Evolutionary conservation across 345 rosid genomes (phyloP).

Genomic region (Salix purpurea): DNA sequence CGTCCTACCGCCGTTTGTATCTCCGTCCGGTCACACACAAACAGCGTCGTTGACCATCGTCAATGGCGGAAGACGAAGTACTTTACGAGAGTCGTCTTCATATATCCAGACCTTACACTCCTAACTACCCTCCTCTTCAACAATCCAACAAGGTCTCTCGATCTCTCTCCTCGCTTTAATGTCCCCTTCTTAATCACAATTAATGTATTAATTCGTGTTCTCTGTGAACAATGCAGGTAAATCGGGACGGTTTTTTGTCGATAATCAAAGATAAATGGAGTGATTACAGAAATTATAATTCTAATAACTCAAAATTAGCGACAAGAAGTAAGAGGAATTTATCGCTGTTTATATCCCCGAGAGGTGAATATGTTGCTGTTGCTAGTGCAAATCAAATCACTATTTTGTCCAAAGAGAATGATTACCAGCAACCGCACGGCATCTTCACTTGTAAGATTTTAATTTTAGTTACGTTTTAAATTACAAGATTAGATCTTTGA

Average conservation of each 20-base stretch:
- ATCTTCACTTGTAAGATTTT: conserved; percentile 50
- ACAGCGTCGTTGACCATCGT: neutral
- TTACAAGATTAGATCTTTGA: neutral
- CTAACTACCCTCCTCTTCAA: conserved; percentile 65
- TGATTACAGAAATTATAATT: conserved; percentile 32
- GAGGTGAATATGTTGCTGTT: conserved; percentile 78
- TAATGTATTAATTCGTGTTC: neutral
- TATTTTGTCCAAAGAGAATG: conserved; percentile 64
- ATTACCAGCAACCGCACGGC: conserved; percentile 63
- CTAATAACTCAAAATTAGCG: conserved; percentile 9
- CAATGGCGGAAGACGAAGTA: conserved; percentile 29
- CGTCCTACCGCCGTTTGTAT: neutral
- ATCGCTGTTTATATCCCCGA: conserved; percentile 64
- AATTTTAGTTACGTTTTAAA: neutral
- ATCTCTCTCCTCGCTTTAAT: neutral
- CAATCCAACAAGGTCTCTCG: conserved; percentile 37
- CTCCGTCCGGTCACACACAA: neutral
- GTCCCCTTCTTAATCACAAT: neutral
- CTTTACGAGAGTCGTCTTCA: conserved; percentile 69
- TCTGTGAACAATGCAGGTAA: conserved; percentile 34
- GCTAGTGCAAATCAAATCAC: conserved; percentile 69
- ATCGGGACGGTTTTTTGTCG: conserved; percentile 21
- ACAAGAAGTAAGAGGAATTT: conserved; percentile 36
- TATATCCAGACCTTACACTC: conserved; percentile 51
- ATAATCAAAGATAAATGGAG: conserved; percentile 60